These are phyloP conservation scores for Atkinsonella hypoxylon DNA, from an alignment of 2,329 filamentous ascomycete species.

Conservation along the genomic window DNA sequence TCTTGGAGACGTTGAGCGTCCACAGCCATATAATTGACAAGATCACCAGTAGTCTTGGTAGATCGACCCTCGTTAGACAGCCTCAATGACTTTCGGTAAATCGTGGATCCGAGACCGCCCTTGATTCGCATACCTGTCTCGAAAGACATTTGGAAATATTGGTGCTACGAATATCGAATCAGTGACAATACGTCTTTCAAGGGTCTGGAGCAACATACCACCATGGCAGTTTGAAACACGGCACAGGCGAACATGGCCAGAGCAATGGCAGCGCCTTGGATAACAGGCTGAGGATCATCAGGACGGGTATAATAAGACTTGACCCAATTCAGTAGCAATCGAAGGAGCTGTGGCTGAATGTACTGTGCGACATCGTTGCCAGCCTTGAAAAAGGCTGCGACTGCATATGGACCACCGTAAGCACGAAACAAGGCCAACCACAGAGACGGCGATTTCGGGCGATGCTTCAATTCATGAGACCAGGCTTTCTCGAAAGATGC, in stretches of 20 bases:
- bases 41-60: slow-evolving; percentile 86
- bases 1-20: slow-evolving; percentile 93
- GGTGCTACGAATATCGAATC: slow-evolving; percentile 39
- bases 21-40: slow-evolving; percentile 99
- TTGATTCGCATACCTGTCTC: slow-evolving; percentile 97
- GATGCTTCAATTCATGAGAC: slow-evolving; percentile 57
- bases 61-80: slow-evolving; percentile 88
- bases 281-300: slow-evolving; percentile 58
- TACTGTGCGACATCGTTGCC: slow-evolving; percentile 79
- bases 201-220: slow-evolving; percentile 30
- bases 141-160: slow-evolving; percentile 94
- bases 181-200: background rate
- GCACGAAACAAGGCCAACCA: slow-evolving; percentile 78
- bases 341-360: slow-evolving; percentile 79
- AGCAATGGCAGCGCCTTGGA: slow-evolving; percentile 78
- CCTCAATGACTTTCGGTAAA: slow-evolving; percentile 82
- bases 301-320: slow-evolving; percentile 53
- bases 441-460: slow-evolving; percentile 50
- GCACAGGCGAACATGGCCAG: slow-evolving; percentile 87
- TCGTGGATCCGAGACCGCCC: slow-evolving; percentile 75
- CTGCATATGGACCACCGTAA: slow-evolving; percentile 73
- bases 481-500: slow-evolving; percentile 62
- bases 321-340: slow-evolving; percentile 74
- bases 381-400: slow-evolving; percentile 79
- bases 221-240: slow-evolving; percentile 71